phyloP scores from a whole-genome alignment of 169 alveolate genomes.

The Plasmodium inui region DNA sequence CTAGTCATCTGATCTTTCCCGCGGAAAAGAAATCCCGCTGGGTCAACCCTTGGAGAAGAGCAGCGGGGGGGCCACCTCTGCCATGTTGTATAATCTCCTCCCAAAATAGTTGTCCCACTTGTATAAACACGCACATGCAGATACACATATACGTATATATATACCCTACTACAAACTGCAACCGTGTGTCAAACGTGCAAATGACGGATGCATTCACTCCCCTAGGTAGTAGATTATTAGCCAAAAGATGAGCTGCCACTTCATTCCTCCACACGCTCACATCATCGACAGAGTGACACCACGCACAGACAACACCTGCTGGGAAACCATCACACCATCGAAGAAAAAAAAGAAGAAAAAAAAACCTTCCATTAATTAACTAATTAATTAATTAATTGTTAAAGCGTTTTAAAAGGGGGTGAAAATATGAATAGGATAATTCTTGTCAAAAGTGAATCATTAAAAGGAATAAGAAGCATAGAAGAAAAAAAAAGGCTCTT shows the following conservation, averaged over 20 bases:
- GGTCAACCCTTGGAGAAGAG: neutral
- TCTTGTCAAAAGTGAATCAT: slow-evolving; percentile 9
- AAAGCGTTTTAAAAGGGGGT: neutral
- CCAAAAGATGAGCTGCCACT: neutral
- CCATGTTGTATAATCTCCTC: neutral
- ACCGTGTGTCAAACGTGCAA: neutral
- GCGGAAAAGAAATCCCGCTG: neutral
- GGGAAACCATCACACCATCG: neutral
- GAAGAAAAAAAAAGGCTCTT: neutral
- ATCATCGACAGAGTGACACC: too few relatives aligned
- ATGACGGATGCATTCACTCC: neutral
- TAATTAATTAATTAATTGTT: neutral
- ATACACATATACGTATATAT: neutral
- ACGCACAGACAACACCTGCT: neutral
- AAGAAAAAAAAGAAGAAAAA: neutral
- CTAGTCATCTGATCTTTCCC: neutral
- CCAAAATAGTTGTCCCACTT: neutral
- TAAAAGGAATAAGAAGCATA: neutral
- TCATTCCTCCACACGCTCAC: neutral
- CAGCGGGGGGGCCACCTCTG: neutral
- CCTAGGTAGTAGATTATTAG: neutral
- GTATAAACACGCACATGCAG: neutral
- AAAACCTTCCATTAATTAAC: neutral
- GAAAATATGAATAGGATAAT: neutral
- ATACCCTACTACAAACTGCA: neutral